phyloP scores from a whole-genome alignment of 2,329 filamentous ascomycete genomes.

The Alternaria sp. region DNA sequence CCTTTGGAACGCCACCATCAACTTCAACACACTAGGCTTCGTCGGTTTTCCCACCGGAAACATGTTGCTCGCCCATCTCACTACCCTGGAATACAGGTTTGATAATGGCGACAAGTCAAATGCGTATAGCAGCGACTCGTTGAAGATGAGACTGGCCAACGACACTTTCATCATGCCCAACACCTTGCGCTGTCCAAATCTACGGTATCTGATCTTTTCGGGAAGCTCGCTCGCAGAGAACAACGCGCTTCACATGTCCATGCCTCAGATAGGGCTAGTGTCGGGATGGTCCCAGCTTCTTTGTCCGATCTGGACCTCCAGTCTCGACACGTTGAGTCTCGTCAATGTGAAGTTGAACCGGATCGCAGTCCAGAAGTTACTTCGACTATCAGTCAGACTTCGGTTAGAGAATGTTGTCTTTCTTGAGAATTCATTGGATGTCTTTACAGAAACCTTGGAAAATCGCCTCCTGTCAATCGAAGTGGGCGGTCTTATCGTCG shows the following conservation, averaged over 20 bases:
- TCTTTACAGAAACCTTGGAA: not conserved
- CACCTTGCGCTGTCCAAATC: not conserved
- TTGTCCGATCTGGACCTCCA: not conserved
- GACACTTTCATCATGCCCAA: not conserved
- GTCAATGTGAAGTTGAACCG: not conserved
- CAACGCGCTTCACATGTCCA: not conserved
- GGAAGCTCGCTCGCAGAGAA: not conserved
- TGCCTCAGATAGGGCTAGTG: not conserved
- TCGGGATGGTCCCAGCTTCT: not conserved
- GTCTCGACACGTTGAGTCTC: not conserved
- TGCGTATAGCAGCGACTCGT: not conserved
- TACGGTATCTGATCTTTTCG: not conserved
- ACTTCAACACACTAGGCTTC: not conserved
- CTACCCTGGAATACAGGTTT: not conserved
- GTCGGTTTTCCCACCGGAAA: not conserved
- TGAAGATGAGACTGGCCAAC: not conserved
- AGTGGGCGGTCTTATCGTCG: not conserved
- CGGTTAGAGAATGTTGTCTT: not conserved
- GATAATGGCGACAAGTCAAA: not conserved
- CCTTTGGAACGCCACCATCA: not conserved
- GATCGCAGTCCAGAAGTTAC: not conserved
- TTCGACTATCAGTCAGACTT: not conserved
- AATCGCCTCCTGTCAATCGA: not conserved
- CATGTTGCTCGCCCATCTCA: not conserved
- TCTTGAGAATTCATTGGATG: not conserved